These are phyloP conservation scores for Diaporthe ampelina DNA, from an alignment of 2,329 filamentous ascomycete genomes.

Conservation along the genomic window DNA sequence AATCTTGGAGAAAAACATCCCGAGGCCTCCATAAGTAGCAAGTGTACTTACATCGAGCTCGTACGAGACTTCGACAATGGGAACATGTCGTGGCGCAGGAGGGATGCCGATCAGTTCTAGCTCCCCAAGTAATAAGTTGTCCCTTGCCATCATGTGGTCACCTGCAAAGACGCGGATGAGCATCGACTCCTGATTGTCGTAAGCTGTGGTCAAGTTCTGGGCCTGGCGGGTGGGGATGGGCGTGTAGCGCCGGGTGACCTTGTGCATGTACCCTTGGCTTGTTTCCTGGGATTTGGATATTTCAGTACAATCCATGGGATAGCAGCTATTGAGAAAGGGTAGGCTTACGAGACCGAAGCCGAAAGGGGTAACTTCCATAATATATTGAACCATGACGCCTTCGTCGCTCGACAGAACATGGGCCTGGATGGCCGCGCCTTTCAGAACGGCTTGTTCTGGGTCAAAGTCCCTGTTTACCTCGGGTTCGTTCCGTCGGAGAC, in stretches of 20 bases:
- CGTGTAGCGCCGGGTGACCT: not conserved
- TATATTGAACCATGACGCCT: too few species aligned
- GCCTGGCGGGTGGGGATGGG: not conserved
- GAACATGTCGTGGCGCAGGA: slow-evolving; percentile 4
- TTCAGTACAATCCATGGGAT: not conserved
- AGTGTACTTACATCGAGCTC: not conserved
- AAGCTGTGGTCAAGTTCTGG: not conserved
- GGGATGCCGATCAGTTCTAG: slow-evolving; percentile 15
- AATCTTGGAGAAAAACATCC: too few species aligned
- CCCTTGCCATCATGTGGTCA: not conserved
- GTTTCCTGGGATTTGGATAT: not conserved
- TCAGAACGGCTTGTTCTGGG: slow-evolving; percentile 3
- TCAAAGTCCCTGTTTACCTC: not conserved
- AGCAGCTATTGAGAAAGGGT: not conserved
- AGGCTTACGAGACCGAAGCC: not conserved
- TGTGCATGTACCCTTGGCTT: not conserved
- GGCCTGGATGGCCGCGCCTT: not conserved
- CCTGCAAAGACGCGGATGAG: slow-evolving; percentile 6
- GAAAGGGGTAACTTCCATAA: not conserved
- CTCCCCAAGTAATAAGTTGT: not conserved
- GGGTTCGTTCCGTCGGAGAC: not conserved
- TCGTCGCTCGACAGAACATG: not conserved
- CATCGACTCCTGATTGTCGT: slow-evolving; percentile 4
- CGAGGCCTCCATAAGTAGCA: too few species aligned
- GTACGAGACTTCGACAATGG: not conserved